Evolutionary conservation across 108 stramenopile genomes (phyloP).

Genomic region (Fistulifera solaris): DNA sequence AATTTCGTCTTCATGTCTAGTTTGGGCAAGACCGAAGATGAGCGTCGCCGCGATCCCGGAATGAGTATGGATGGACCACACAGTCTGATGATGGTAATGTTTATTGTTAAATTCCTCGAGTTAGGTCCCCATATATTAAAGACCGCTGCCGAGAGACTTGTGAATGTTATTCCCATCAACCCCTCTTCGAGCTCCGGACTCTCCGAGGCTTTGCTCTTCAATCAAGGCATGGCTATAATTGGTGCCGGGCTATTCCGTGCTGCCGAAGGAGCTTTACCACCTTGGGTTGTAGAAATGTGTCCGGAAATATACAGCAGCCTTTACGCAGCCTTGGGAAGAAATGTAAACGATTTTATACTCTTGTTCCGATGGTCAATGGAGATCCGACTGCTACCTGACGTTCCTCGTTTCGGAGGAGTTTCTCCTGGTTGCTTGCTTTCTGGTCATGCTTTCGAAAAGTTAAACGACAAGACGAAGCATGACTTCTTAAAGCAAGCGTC

Average conservation of each 20-base stretch:
- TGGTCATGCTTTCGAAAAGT: constrained; percentile 49
- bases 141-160: constrained; percentile 13
- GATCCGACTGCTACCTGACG: constrained; percentile 10
- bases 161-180: constrained; percentile 11
- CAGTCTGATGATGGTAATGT: constrained; percentile 57
- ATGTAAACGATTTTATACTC: constrained; percentile 29
- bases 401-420: constrained; percentile 22
- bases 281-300: constrained; percentile 71
- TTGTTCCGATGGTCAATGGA: constrained; percentile 40
- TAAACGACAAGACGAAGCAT: constrained; percentile 34
- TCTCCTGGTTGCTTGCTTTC: constrained; percentile 39
- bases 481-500: constrained; percentile 39
- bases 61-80: constrained; percentile 76
- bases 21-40: constrained; percentile 26
- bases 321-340: constrained; percentile 28
- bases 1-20: constrained; percentile 38
- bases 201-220: constrained; percentile 4
- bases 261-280: constrained; percentile 60
- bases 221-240: constrained; percentile 45
- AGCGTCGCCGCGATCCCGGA: constrained; percentile 31
- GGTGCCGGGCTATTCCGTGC: constrained; percentile 55
- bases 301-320: constrained; percentile 46
- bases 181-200: constrained; percentile 6
- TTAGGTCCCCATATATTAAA: constrained; percentile 40
- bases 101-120: constrained; percentile 33